Evolutionary conservation across 2,329 filamentous ascomycete species (phyloP), one percentile per base, ranked within the genome.

Genomic region (Claviceps sp.): DNA sequence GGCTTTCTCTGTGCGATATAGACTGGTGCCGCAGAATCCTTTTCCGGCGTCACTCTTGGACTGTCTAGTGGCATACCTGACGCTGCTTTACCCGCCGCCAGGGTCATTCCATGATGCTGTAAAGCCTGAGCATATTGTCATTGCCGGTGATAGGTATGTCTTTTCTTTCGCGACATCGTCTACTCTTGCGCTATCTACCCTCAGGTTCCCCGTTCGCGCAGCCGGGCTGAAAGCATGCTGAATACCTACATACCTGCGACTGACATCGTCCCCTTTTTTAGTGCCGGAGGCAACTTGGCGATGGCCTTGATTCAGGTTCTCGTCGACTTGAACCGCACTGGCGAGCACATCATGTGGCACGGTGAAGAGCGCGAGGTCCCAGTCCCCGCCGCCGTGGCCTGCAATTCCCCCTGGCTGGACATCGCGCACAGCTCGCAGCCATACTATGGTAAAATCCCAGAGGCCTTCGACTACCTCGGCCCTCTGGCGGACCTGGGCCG

Each of bases 1-100:
- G 6, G 80, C 81, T 40, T 86, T 86, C 67, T 82, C 77, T 34
- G 80, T 90, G 5, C 77, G 85, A 3, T 91, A 91, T 66, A 75
- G 87, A 5, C 75, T 93, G 2, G 79, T 85, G 13, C 87, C 87
- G 0, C 83, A 89, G 62, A 68, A 83, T 54, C 78, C 85, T 0
- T 93, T 93, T 62, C 87, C 87, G 0, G 73, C 83, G 0, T 85
- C 85, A 1, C 66, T 93, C 6, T 68, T 91, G 44, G 87, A 93
- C 61, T 84, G 78, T 1, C 67, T 91, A 9, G 72, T 83, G 36
- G 80, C 84, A 0, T 93, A 91, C 60, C 72, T 93, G 38, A 78
- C 78, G 0, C 72, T 90, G 6, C 71, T 93, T 1, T 83, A 88
- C 59, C 87, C 87, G 13, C 83, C 84, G 0, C 71, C 78, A 0